phyloP scores from a whole-genome alignment of 1,139 yeast species.

The Suhomyces chickasaworum region DNA sequence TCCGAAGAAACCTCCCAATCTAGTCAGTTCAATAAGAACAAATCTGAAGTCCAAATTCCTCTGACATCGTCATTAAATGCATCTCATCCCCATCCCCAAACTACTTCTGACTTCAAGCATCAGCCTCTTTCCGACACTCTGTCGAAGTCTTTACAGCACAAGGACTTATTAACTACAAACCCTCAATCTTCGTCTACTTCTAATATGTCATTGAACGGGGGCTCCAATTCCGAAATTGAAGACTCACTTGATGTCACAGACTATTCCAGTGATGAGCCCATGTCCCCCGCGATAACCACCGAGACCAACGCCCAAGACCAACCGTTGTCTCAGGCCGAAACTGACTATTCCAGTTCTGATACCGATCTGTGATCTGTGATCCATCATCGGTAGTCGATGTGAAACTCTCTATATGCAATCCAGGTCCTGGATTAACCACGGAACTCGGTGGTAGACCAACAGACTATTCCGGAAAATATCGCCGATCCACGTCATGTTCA shows the following conservation, averaged over 20 bases:
- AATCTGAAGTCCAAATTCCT: no score
- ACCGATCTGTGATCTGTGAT: background rate
- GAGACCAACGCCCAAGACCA: background rate
- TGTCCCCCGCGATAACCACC: background rate
- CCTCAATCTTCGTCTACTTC: no score
- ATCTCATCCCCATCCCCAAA: no score
- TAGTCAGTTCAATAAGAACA: no score
- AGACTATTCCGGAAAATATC: background rate
- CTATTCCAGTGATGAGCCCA: slow-evolving; percentile 5
- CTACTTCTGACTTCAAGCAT: no score
- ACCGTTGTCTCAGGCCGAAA: background rate
- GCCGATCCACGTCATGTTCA: background rate
- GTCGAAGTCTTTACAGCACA: no score
- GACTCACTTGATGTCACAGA: slow-evolving; percentile 3
- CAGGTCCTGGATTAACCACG: background rate
- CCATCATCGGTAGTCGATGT: background rate
- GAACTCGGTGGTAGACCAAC: background rate
- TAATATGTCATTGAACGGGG: background rate
- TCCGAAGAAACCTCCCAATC: no score
- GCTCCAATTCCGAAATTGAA: background rate
- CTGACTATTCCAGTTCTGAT: background rate
- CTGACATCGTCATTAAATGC: no score
- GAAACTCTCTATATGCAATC: background rate
- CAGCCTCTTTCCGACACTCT: no score
- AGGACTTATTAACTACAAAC: no score